Percentiles rank a stretch among this genome's conserved stretches.
These are phyloP conservation scores for Yamadazyma oceani DNA, from an alignment of 1,139 yeast species.

Conservation along the genomic window DNA sequence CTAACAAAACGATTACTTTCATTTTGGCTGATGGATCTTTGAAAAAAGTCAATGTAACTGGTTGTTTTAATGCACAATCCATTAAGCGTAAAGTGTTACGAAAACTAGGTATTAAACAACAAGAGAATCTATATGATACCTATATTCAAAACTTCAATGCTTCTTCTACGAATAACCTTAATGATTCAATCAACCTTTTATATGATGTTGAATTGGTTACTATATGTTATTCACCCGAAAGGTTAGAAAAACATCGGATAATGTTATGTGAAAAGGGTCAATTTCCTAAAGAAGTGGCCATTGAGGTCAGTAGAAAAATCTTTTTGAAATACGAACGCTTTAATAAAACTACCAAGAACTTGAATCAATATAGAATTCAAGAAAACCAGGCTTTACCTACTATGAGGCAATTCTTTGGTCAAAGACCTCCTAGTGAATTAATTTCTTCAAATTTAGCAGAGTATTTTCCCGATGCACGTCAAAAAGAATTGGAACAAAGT, in stretches of 20 bases:
- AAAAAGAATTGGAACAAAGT: constrained; percentile 72
- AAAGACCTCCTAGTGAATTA: constrained; percentile 90
- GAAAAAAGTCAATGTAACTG: constrained; percentile 70
- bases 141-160: constrained; percentile 30
- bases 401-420: constrained; percentile 70
- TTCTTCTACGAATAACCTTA: constrained; percentile 1
- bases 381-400: constrained; percentile 24
- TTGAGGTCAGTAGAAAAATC: constrained; percentile 58
- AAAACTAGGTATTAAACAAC: constrained; percentile 51
- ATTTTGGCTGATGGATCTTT: constrained; percentile 77
- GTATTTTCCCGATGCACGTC: constrained; percentile 85
- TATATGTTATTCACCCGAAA: constrained; percentile 72
- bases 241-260: constrained; percentile 70
- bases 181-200: constrained; percentile 44
- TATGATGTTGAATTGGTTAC: constrained; percentile 82
- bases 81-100: constrained; percentile 71
- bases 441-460: constrained; percentile 88
- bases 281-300: constrained; percentile 61
- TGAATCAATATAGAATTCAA: constrained; percentile 28
- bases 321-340: constrained; percentile 36
- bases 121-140: constrained; percentile 43
- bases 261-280: constrained; percentile 67
- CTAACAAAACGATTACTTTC: constrained; percentile 56
- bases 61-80: constrained; percentile 79
- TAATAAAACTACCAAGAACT: constrained; percentile 17